Base-by-base conservation (phyloP, 805 yeast genomes). In the Clavispora phyllophila region DNA sequence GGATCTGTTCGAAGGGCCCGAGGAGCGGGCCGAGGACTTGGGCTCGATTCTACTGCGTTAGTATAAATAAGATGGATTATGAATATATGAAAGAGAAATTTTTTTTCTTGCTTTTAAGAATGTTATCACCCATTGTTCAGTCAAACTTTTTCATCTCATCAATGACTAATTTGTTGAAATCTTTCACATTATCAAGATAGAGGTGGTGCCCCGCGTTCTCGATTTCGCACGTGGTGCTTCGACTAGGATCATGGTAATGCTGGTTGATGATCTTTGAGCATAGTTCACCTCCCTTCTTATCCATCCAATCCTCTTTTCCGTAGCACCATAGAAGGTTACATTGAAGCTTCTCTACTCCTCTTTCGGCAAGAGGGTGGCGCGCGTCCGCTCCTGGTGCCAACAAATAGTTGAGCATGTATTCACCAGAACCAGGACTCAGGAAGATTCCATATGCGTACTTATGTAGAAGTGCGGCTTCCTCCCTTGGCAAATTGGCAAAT, bases 321-420 rank as follows among this genome's bases (percentile, higher is more conserved):
- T 91, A 91, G 49, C 84, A 66, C 97, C 98, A 93, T 6, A 74
- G 60, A 26, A 88, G 68, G 31, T 84, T 79, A 55, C 87, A 79
- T 5, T 73, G 65, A 9, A 83, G 61, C 18, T 71, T 64, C 24
- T 74, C 63, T 12, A 84, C 70, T 2, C 67, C 71, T 17, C 85
- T 61, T 14, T 67, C 70, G 4, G 62, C 50, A 41, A 91, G 66
- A 1, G 98, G 95, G 53, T 75, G 66, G 47, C 96, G 70, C 1
- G 97, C 95, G 38, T 79, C 78, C 0, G 96, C 98, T 3, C 98
- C 99, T 6, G 96, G 95, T 0, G 87, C 90, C 19, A 91, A 66
- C 15, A 89, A 69, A 56, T 84, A 85, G 51, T 87, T 85, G 50
- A 93, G 68, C 71, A 91, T 82, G 60, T 91, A 91, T 64, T 91